Evolutionary conservation across 768 basidiomycete species (phyloP), one percentile per base, ranked within the genome.

Genomic region (Scleroderma bovista): DNA sequence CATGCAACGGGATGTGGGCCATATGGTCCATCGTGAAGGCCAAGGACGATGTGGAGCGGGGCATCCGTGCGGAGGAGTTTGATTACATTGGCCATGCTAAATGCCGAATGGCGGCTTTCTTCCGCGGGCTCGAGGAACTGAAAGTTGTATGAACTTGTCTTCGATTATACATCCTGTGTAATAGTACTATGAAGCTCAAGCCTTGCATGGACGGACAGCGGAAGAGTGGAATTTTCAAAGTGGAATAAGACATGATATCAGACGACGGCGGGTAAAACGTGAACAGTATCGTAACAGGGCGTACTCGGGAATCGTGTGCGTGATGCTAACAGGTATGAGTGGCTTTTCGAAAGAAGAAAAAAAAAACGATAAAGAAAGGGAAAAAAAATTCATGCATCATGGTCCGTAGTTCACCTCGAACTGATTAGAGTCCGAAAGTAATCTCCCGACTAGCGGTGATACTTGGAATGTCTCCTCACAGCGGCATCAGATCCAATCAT

Each of bases 1-100:
- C 90, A 4, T 87, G 87, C 19, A 91, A 93, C 58, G 93, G 80
- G 12, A 84, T 87, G 78, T 98, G 95, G 93, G 83, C 88, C 7
- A 71, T 97, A 39, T 99, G 96, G 96, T 93, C 89, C 8, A 75
- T 98, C 55, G 82, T 98, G 5, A 93, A 95, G 67, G 92, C 90
- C 6, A 79, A 80, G 54, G 88, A 91, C 57, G 79, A 84, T 57
- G 54, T 91, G 7, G 78, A 84, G 57, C 75, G 69, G 16, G 72
- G 74, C 36, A 77, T 75, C 40, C 71, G 67, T 33, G 76, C 81
- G 56, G 78, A 78, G 15, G 95, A 93, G 56, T 98, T 96, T 63
- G 88, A 98, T 68, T 96, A 97, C 67, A 67, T 97, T 53, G 75
- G 75, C 11, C 97, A 96, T 63, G 84, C 93, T 16, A 72, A 69